Evolutionary conservation across 805 yeast genomes (phyloP).

Genomic region (Kurtzmaniella cleridarum): DNA sequence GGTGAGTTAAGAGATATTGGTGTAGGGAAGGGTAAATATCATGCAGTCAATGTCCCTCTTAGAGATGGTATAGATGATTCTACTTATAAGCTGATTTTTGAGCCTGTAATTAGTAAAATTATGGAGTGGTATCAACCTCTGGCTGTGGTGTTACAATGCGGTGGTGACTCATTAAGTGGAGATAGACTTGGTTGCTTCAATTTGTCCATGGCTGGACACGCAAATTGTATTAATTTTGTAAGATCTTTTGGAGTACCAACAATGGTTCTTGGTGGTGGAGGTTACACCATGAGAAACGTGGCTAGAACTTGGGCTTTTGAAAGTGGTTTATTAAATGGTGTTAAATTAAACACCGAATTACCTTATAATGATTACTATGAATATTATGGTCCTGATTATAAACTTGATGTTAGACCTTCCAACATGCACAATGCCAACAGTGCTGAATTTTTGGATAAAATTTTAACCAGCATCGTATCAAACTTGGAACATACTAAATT

Average conservation of each 20-base stretch:
- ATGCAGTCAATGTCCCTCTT: slow-evolving; percentile 85
- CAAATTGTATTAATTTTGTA: slow-evolving; percentile 88
- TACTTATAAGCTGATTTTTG: slow-evolving; percentile 77
- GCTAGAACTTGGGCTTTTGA: slow-evolving; percentile 95
- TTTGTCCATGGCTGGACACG: slow-evolving; percentile 89
- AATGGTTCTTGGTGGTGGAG: slow-evolving; percentile 97
- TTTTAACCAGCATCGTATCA: slow-evolving; percentile 66
- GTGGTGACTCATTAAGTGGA: slow-evolving; percentile 95
- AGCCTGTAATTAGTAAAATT: slow-evolving; percentile 75
- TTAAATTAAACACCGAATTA: slow-evolving; percentile 65
- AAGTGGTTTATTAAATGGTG: slow-evolving; percentile 80
- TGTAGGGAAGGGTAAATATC: slow-evolving; percentile 84
- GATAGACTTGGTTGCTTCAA: slow-evolving; percentile 96
- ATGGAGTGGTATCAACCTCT: slow-evolving; percentile 91
- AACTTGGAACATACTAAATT: slow-evolving; percentile 86
- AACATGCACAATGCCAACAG: slow-evolving; percentile 96
- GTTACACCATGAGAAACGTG: slow-evolving; percentile 95
- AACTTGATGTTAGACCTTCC: slow-evolving; percentile 88
- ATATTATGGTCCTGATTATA: slow-evolving; percentile 95
- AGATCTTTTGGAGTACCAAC: slow-evolving; percentile 82
- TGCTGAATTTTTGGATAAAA: slow-evolving; percentile 84
- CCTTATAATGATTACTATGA: slow-evolving; percentile 97
- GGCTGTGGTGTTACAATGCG: slow-evolving; percentile 96
- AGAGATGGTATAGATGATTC: slow-evolving; percentile 96
- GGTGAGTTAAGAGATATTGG: slow-evolving; percentile 91